Percentiles rank a stretch among this genome's conserved stretches.
Conservation (phyloP, 2,329 filamentous ascomycete species). For the Corynespora cassiicola region DNA sequence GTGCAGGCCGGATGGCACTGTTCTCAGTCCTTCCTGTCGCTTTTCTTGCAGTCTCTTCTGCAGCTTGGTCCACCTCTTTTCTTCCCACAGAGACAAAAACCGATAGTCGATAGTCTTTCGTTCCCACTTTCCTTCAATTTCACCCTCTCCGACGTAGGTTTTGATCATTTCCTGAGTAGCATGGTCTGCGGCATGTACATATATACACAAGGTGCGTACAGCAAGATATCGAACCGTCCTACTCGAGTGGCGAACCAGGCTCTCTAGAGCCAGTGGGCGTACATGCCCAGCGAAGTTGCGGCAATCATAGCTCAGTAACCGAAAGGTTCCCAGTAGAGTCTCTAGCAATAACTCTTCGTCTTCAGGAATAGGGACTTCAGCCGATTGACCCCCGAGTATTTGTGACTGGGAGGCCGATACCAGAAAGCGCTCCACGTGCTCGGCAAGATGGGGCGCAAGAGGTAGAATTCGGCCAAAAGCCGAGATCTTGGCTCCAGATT, state of each 20-base stretch:
- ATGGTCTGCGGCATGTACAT: conserved; percentile 79
- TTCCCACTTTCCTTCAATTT: conserved; percentile 76
- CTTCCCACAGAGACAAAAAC: conserved; percentile 72
- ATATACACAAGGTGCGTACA: conserved; percentile 78
- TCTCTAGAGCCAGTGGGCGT: conserved; percentile 71
- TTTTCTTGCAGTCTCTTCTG: conserved; percentile 15
- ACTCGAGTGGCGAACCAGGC: conserved; percentile 67
- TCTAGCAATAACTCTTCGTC: conserved; percentile 42
- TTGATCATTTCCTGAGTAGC: conserved; percentile 75
- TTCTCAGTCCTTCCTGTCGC: conserved; percentile 1
- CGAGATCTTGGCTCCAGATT: conserved; percentile 58
- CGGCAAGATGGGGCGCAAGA: conserved; percentile 79
- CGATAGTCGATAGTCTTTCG: conserved; percentile 77
- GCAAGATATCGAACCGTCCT: conserved; percentile 78
- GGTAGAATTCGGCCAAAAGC: conserved; percentile 82
- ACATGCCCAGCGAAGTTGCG: conserved; percentile 70
- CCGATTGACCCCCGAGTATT: conserved; percentile 27
- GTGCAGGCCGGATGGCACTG: conserved; percentile 8
- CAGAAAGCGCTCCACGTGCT: conserved; percentile 67
- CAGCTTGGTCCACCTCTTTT: conserved; percentile 56
- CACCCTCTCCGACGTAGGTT: conserved; percentile 68
- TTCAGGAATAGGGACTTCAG: conserved; percentile 21
- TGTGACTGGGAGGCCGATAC: conserved; percentile 36
- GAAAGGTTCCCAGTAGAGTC: conserved; percentile 73
- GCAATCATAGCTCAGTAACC: conserved; percentile 79